phyloP scores from a whole-genome alignment of 257 asterid genomes.

The Solanum rostratum region DNA sequence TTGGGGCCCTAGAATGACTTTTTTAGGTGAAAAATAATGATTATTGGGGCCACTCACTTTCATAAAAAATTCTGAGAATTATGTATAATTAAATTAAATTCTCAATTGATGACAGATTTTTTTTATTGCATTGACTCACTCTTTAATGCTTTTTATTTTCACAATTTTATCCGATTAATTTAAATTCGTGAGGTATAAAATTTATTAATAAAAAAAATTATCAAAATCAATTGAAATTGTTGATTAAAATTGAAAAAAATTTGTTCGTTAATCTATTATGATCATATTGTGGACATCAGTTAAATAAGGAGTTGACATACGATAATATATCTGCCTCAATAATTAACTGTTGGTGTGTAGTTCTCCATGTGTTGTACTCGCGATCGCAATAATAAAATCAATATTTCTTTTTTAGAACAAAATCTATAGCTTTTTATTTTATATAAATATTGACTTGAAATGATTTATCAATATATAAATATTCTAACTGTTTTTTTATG shows the following conservation, averaged over 20 bases:
- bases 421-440: no score
- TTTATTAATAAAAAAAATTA: background rate
- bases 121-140: background rate
- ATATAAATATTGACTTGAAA: no score
- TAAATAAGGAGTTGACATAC: background rate
- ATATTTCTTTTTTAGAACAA: no score
- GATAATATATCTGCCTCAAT: background rate
- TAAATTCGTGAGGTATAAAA: rapidly evolving
- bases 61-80: background rate
- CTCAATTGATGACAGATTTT: background rate
- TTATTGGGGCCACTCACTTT: background rate
- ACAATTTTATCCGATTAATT: rapidly evolving
- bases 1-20: background rate
- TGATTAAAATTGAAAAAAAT: background rate
- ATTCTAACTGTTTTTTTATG: background rate
- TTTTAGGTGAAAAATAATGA: background rate
- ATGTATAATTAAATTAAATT: background rate
- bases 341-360: background rate
- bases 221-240: background rate
- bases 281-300: background rate
- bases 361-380: background rate
- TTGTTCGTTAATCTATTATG: background rate
- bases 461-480: background rate
- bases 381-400: no score
- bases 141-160: background rate